Evolutionary conservation across 441 rosid species (phyloP).

Genomic region (Geranium incanum): DNA sequence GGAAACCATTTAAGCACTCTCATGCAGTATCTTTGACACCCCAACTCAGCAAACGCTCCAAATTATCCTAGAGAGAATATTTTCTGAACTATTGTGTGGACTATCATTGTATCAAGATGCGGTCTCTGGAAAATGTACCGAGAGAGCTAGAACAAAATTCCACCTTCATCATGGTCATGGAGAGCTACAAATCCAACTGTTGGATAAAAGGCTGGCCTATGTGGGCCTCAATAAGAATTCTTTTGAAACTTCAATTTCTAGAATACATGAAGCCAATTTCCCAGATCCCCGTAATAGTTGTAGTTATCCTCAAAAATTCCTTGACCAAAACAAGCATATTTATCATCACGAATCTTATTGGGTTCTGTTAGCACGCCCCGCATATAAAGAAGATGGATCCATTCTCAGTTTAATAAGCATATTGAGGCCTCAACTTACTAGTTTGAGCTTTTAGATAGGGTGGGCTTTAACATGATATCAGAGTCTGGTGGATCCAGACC

Average conservation of each 20-base stretch:
- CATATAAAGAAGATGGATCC: not conserved
- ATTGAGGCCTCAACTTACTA: too few species aligned
- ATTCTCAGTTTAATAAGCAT: not conserved
- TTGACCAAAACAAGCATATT: slow-evolving; percentile 9
- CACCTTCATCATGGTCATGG: not conserved
- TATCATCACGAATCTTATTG: not conserved
- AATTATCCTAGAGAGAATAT: not conserved
- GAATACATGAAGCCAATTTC: not conserved
- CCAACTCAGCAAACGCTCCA: not conserved
- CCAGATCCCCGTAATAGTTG: slow-evolving; percentile 1
- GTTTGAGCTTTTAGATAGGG: too few species aligned
- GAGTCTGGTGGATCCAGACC: too few species aligned
- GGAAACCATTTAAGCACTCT: not conserved
- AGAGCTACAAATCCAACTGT: not conserved
- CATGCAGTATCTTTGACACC: not conserved
- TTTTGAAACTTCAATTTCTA: not conserved
- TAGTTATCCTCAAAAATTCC: slow-evolving; percentile 2
- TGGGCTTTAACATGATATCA: too few species aligned
- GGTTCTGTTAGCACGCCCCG: not conserved
- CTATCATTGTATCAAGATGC: not conserved
- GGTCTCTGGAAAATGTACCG: not conserved
- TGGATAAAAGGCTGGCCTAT: slow-evolving; percentile 7
- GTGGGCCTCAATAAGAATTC: not conserved
- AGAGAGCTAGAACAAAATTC: not conserved
- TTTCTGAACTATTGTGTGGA: not conserved